Percentiles rank a stretch among this genome's conserved stretches.
phyloP scores from a whole-genome alignment of 106 monocot species.

The Platanthera guangdongensis region DNA sequence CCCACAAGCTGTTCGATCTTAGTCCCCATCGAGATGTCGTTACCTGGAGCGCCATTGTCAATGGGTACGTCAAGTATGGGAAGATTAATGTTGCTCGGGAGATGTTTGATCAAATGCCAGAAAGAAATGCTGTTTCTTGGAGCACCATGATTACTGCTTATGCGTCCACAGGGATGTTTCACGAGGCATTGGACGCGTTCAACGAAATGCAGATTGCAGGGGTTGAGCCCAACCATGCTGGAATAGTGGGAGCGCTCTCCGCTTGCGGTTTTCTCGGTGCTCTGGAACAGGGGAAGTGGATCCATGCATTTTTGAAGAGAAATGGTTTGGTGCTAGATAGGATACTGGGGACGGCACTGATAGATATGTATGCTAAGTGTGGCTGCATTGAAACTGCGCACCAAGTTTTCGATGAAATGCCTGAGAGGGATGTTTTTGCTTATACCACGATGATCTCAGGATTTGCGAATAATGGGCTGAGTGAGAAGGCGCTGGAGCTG shows the following conservation, averaged over 20 bases:
- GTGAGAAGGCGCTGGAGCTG: constrained; percentile 42
- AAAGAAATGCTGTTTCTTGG: constrained; percentile 44
- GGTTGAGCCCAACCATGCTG: constrained; percentile 42
- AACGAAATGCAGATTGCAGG: constrained; percentile 40
- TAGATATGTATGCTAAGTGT: constrained; percentile 68
- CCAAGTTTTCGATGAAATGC: constrained; percentile 48
- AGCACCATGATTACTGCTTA: constrained; percentile 49
- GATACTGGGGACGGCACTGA: constrained; percentile 41
- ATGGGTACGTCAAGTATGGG: constrained; percentile 31
- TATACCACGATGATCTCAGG: constrained; percentile 81
- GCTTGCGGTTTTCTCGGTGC: constrained; percentile 51
- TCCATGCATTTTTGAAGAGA: constrained; percentile 30
- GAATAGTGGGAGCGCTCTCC: constrained; percentile 31
- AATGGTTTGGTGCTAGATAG: constrained; percentile 29
- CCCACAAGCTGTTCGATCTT: constrained; percentile 33
- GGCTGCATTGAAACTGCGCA: constrained; percentile 32
- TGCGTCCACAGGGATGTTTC: constrained; percentile 26
- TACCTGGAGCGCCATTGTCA: constrained; percentile 50
- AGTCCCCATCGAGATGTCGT: constrained; percentile 26
- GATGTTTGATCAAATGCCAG: constrained; percentile 43
- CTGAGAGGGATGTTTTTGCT: constrained; percentile 64
- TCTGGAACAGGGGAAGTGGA: constrained; percentile 48
- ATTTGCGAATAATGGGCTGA: constrained; percentile 52
- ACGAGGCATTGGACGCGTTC: constrained; percentile 37
- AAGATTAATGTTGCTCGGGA: constrained; percentile 17